Evolutionary conservation across 495 filamentous ascomycete genomes (phyloP).

Genomic region (Aspergillus bridgeri): DNA sequence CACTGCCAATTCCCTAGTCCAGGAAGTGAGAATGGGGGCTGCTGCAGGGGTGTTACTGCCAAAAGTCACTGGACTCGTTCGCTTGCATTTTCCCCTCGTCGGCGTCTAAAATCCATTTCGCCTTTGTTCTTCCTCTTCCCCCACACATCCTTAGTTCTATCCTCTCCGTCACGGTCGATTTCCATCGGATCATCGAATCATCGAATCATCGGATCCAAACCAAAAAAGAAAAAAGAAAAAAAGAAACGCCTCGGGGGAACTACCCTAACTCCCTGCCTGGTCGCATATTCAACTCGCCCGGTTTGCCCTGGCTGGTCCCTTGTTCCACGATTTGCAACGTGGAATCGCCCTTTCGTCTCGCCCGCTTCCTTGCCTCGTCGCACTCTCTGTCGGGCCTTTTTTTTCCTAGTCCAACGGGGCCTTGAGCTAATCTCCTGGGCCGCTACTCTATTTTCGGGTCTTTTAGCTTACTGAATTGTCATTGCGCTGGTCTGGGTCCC

Average conservation of each 20-base stretch:
- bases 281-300: background rate
- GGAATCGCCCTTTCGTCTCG: conserved; percentile 14
- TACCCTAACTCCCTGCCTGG: background rate
- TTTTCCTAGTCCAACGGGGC: conserved; percentile 16
- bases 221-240: background rate
- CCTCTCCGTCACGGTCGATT: background rate
- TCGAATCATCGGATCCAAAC: background rate
- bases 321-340: conserved; percentile 16
- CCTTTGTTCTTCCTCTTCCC: background rate
- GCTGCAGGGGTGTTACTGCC: background rate
- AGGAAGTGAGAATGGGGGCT: background rate
- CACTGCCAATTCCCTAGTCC: too few species aligned
- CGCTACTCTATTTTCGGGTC: conserved; percentile 14
- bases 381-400: background rate
- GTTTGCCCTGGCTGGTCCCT: background rate
- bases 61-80: conserved; percentile 3
- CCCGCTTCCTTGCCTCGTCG: conserved; percentile 9
- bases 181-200: background rate
- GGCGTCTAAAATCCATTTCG: background rate
- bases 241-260: too few species aligned
- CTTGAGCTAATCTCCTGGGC: conserved; percentile 11
- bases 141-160: background rate
- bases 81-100: background rate
- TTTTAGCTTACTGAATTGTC: conserved; percentile 2
- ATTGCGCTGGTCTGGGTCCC: background rate